These are phyloP conservation scores for Pleurotus djamor DNA, from an alignment of 768 basidiomycete species.

Conservation along the genomic window DNA sequence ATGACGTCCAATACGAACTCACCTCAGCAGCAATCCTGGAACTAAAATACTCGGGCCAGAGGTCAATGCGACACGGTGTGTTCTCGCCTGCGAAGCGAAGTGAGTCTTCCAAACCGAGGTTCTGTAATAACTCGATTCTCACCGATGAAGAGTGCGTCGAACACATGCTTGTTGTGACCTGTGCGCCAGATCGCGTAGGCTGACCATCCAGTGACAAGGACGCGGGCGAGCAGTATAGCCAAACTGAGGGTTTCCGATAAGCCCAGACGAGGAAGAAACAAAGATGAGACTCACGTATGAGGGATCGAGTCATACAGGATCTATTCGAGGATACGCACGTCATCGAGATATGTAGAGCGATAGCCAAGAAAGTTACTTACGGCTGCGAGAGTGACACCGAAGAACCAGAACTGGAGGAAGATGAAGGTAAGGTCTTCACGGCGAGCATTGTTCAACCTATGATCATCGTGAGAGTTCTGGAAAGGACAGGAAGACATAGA, in stretches of 20 bases:
- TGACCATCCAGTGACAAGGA: conserved; percentile 48
- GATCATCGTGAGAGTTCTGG: neutral
- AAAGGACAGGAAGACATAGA: neutral
- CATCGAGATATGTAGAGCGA: neutral
- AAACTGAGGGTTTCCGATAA: conserved; percentile 25
- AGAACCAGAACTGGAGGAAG: conserved; percentile 52
- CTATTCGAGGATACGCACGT: neutral
- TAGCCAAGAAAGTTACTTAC: neutral
- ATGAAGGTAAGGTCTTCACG: conserved; percentile 49
- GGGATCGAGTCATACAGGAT: conserved; percentile 51
- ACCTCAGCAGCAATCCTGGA: conserved; percentile 43
- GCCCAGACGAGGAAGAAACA: neutral
- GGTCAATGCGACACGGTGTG: conserved; percentile 46
- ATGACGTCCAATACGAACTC: conserved; percentile 4
- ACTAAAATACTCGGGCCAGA: conserved; percentile 43
- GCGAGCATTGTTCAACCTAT: conserved; percentile 37
- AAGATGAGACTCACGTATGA: conserved; percentile 38
- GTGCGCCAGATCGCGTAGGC: conserved; percentile 50
- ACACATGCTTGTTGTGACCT: conserved; percentile 24
- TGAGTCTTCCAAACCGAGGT: neutral
- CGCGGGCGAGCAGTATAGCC: conserved; percentile 45
- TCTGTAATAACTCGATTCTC: neutral
- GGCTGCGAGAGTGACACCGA: conserved; percentile 46
- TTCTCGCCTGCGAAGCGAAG: conserved; percentile 13
- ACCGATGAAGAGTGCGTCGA: conserved; percentile 33